phyloP scores from a whole-genome alignment of 805 yeast genomes.

The Candida sithepensis region DNA sequence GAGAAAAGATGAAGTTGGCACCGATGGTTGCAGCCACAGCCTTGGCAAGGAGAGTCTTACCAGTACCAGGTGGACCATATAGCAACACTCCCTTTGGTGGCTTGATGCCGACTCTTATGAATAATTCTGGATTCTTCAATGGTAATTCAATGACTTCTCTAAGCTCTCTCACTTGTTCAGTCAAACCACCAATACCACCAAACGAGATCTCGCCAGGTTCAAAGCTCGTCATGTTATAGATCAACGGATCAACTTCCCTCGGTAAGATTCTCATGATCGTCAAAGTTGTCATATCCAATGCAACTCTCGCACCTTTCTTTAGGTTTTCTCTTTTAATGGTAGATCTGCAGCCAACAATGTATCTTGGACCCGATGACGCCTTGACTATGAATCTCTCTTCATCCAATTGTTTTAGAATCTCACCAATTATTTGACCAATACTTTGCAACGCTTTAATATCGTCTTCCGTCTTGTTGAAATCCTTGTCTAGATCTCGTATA shows the following conservation, averaged over 20 bases:
- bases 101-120: conserved; percentile 92
- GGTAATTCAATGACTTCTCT: conserved; percentile 98
- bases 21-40: conserved; percentile 99
- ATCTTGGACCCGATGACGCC: conserved; percentile 96
- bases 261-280: conserved; percentile 97
- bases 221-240: conserved; percentile 95
- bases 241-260: conserved; percentile 96
- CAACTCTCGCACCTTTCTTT: conserved; percentile 93
- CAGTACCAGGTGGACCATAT: conserved; percentile 99
- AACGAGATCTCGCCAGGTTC: conserved; percentile 97
- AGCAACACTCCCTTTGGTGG: conserved; percentile 98
- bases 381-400: conserved; percentile 94
- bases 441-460: conserved; percentile 96
- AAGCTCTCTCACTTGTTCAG: conserved; percentile 92
- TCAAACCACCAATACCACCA: conserved; percentile 92
- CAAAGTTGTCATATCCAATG: conserved; percentile 94
- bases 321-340: conserved; percentile 79
- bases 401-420: conserved; percentile 90
- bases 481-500: conserved; percentile 78
- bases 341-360: conserved; percentile 95
- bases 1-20: conserved; percentile 96
- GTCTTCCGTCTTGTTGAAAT: conserved; percentile 89
- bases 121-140: conserved; percentile 92
- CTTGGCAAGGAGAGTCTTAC: conserved; percentile 92
- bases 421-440: conserved; percentile 97